phyloP scores from a whole-genome alignment of 1,284 basidiomycete species.

The Heliocybe sulcata region DNA sequence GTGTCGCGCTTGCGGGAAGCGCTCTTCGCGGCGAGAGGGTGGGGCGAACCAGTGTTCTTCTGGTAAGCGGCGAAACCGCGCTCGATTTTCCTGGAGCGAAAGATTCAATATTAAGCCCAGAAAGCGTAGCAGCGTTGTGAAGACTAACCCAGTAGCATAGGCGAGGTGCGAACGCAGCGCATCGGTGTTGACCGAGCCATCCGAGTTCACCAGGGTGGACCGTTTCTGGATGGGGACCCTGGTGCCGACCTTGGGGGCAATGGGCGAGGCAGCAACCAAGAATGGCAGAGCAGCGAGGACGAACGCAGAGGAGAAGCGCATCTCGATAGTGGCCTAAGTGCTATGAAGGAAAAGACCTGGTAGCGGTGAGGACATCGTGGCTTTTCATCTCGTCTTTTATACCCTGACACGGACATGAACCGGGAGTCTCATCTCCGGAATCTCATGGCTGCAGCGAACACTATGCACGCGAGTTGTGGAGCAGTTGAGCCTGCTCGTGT shows the following conservation, averaged over 20 bases:
- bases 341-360: not conserved
- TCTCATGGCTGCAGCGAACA: too few species aligned
- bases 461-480: not conserved
- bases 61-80: constrained; percentile 7
- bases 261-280: constrained; percentile 6
- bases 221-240: constrained; percentile 13
- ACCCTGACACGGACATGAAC: not conserved
- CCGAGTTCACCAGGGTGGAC: constrained; percentile 7
- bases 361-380: not conserved
- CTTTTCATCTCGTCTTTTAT: not conserved
- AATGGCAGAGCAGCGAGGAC: constrained; percentile 10
- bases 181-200: constrained; percentile 9
- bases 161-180: constrained; percentile 9
- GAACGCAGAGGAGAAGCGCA: constrained; percentile 12
- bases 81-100: constrained; percentile 5
- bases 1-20: constrained; percentile 2
- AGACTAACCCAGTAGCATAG: constrained; percentile 11
- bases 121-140: not conserved
- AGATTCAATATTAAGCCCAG: not conserved
- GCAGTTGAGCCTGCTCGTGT: not conserved
- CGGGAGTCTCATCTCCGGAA: not conserved
- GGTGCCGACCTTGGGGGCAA: not conserved
- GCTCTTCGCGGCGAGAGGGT: constrained; percentile 4
- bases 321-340: constrained; percentile 2
- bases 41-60: constrained; percentile 6